Percentiles rank a stretch among this genome's conserved stretches.
Conservation (phyloP, 2,329 filamentous ascomycete species). For the Diaporthe aspalathi region DNA sequence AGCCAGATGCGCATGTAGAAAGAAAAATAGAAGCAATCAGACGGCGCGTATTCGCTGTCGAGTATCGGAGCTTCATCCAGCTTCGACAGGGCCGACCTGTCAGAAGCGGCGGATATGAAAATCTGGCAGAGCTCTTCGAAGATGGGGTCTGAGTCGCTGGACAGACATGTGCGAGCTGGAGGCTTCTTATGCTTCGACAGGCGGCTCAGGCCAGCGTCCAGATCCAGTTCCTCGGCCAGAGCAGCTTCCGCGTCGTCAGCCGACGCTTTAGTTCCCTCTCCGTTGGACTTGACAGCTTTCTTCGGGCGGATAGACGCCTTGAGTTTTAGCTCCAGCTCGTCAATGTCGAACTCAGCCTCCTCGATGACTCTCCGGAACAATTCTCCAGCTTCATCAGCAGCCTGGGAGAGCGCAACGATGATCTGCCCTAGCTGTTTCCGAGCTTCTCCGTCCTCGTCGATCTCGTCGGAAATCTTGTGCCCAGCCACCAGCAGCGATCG, state of each 20-base stretch:
- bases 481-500: slow-evolving; percentile 72
- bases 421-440: slow-evolving; percentile 74
- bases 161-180: slow-evolving; percentile 61
- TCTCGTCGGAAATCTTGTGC: slow-evolving; percentile 66
- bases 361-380: slow-evolving; percentile 76
- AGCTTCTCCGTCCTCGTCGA: slow-evolving; percentile 65
- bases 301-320: slow-evolving; percentile 74
- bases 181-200: slow-evolving; percentile 47
- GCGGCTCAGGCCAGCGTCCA: slow-evolving; percentile 54
- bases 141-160: slow-evolving; percentile 60
- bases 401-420: slow-evolving; percentile 74
- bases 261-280: slow-evolving; percentile 63
- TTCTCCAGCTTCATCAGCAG: slow-evolving; percentile 66
- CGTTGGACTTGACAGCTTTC: slow-evolving; percentile 52
- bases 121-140: slow-evolving; percentile 70
- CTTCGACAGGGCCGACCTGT: slow-evolving; percentile 55
- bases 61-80: slow-evolving; percentile 69
- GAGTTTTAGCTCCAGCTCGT: slow-evolving; percentile 79
- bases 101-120: slow-evolving; percentile 65
- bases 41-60: slow-evolving; percentile 63
- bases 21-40: slow-evolving; percentile 75
- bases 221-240: slow-evolving; percentile 49
- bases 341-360: slow-evolving; percentile 76
- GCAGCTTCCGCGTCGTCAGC: slow-evolving; percentile 47
- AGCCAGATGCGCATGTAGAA: slow-evolving; percentile 83